Base-by-base conservation (phyloP, 2,329 filamentous ascomycete species). In the Fusarium sp. region DNA sequence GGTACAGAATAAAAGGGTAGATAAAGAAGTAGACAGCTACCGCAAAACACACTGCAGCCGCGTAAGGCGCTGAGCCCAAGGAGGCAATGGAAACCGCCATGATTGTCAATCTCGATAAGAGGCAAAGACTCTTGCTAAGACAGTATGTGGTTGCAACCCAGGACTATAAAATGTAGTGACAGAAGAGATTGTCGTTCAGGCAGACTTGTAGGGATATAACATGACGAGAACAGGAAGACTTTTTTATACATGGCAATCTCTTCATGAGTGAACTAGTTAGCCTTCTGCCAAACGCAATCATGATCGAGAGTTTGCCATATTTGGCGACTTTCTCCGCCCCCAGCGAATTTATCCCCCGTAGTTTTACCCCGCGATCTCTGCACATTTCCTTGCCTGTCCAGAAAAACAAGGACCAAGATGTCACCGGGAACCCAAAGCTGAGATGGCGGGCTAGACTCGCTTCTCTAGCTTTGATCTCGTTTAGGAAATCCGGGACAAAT, bases 41-140 rank as follows among this genome's bases (percentile, higher is more conserved):
- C 3, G 58, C 56, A 6, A 68, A 15, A 6, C 63, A 71, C 5
- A 75, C 36, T 13, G 60, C 54, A 4, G 61, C 55, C 24, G 72
- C 71, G n/a, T 74, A 75, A 24, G 72, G 72, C 30, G 65, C 54
- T 22, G 61, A 73, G 60, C 68, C 65, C 44, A 75, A 15, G 8
- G 47, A 30, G 26, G 71, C 42, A n/a, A 72, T 24, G 9, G 65
- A 51, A 22, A 48, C 54, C 33, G 48, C 30, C 62, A 65, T 65
- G 22, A 1, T 41, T 15, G 7, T 12, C 7, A 9, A 3, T 16
- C 33, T 45, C 26, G 4, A 30, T 24, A 26, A 44, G 4, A 26
- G 10, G 35, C 5, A 26, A 38, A 42, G 28, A n/a, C 13, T 36
- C 14, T 38, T 38, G 2, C 13, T 8, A 5, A 8, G 10, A 35